These are phyloP conservation scores for Chrysosporium keratinophilum DNA, from an alignment of 2,329 filamentous ascomycete species.

Conservation along the genomic window DNA sequence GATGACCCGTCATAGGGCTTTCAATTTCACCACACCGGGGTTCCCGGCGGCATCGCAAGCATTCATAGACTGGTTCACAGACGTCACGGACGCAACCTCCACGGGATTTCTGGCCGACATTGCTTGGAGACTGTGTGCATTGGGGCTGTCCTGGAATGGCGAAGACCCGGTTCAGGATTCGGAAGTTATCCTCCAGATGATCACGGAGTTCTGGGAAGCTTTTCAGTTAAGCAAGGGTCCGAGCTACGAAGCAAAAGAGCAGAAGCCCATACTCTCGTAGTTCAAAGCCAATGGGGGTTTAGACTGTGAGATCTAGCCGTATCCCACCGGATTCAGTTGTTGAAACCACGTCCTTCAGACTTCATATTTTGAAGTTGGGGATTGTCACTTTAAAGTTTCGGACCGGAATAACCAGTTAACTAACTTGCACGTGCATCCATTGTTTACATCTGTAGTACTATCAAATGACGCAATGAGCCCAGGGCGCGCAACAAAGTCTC, in stretches of 20 bases:
- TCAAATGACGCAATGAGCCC: too few relatives aligned
- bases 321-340: too few relatives aligned
- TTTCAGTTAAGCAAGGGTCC: constrained; percentile 7
- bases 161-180: constrained; percentile 12
- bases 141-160: constrained; percentile 14
- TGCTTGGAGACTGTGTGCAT: constrained; percentile 15
- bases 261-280: neutral
- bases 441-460: too few relatives aligned
- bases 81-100: constrained; percentile 15
- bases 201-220: constrained; percentile 15
- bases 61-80: constrained; percentile 18
- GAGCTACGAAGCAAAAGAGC: neutral
- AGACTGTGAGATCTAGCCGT: too few relatives aligned
- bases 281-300: too few relatives aligned
- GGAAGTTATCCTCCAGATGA: constrained; percentile 11
- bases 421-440: too few relatives aligned
- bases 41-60: constrained; percentile 14
- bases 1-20: constrained; percentile 11
- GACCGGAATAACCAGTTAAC: neutral
- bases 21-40: constrained; percentile 14
- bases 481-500: too few relatives aligned
- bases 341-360: too few relatives aligned
- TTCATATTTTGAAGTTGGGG: too few relatives aligned
- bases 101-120: constrained; percentile 16
- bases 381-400: too few relatives aligned